Conservation (phyloP, 108 stramenopile genomes). For the Skeletonema marinoi region DNA sequence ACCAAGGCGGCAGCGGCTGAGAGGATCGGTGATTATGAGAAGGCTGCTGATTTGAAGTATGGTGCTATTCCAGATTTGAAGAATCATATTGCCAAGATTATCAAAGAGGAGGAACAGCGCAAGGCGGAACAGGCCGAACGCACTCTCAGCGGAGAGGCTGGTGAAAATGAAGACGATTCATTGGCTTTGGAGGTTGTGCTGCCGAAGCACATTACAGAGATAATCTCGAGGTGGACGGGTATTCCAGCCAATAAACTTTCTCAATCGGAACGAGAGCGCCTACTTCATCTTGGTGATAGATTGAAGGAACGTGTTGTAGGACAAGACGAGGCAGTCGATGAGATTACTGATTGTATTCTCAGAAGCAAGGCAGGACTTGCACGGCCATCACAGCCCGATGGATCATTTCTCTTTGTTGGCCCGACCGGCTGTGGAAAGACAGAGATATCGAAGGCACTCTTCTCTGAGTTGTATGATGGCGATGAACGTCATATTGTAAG, state of each 20-base stretch:
- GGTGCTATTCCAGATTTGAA: slow-evolving; percentile 82
- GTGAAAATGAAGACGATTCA: slow-evolving; percentile 70
- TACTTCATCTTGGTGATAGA: slow-evolving; percentile 72
- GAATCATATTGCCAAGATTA: slow-evolving; percentile 67
- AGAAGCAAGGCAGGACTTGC: slow-evolving; percentile 75
- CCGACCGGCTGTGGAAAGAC: slow-evolving; percentile 92
- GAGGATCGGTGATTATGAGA: slow-evolving; percentile 93
- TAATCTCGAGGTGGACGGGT: slow-evolving; percentile 85
- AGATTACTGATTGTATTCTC: slow-evolving; percentile 71
- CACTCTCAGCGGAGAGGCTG: slow-evolving; percentile 63
- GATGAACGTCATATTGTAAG: slow-evolving; percentile 74
- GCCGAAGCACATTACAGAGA: slow-evolving; percentile 91
- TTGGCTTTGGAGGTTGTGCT: slow-evolving; percentile 87
- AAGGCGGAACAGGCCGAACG: slow-evolving; percentile 32
- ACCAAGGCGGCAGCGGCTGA: slow-evolving; percentile 93
- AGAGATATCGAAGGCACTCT: slow-evolving; percentile 76
- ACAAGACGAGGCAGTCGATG: slow-evolving; percentile 82
- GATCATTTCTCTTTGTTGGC: slow-evolving; percentile 80
- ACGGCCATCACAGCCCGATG: slow-evolving; percentile 63
- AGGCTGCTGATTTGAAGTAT: slow-evolving; percentile 95
- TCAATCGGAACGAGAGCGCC: slow-evolving; percentile 76
- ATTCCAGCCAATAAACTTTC: slow-evolving; percentile 85
- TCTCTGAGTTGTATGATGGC: slow-evolving; percentile 80
- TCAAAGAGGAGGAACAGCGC: slow-evolving; percentile 54
- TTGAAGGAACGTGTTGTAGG: slow-evolving; percentile 81